phyloP scores from a whole-genome alignment of 441 rosid species.

The Rhodomyrtus psidioides region DNA sequence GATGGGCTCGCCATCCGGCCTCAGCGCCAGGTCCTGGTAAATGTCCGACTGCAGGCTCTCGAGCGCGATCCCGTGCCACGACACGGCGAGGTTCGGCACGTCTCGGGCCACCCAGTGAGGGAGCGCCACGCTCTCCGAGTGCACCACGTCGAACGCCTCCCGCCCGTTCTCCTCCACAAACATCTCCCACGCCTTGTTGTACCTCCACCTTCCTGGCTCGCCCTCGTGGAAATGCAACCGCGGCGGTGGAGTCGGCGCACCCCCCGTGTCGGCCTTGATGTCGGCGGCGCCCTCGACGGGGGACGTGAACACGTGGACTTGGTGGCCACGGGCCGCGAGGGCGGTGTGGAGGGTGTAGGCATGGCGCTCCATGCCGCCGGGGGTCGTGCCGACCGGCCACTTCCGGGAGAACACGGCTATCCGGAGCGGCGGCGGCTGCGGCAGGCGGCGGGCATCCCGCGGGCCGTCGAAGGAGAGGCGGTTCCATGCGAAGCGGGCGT shows the following conservation, averaged over 20 bases:
- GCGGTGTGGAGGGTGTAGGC: slow-evolving; percentile 75
- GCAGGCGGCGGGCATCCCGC: slow-evolving; percentile 3
- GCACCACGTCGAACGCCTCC: slow-evolving; percentile 62
- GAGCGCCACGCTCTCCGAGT: slow-evolving; percentile 86
- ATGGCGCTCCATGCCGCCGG: slow-evolving; percentile 96
- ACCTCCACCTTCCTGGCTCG: slow-evolving; percentile 63
- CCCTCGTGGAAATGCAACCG: slow-evolving; percentile 67
- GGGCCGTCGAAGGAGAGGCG: slow-evolving; percentile 32
- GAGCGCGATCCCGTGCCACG: slow-evolving; percentile 93
- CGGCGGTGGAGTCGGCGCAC: slow-evolving; percentile 10
- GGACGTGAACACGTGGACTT: slow-evolving; percentile 76
- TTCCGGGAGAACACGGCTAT: slow-evolving; percentile 87
- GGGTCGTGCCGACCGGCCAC: slow-evolving; percentile 73
- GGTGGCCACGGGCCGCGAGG: slow-evolving; percentile 72
- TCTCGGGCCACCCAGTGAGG: slow-evolving; percentile 68
- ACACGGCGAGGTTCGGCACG: slow-evolving; percentile 58
- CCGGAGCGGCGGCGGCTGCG: slow-evolving; percentile 21
- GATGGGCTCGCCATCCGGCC: slow-evolving; percentile 43
- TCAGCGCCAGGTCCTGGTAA: slow-evolving; percentile 68
- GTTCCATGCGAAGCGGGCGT: slow-evolving; percentile 64
- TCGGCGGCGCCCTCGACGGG: slow-evolving; percentile 20
- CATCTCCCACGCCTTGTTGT: slow-evolving; percentile 78
- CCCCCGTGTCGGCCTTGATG: neutral
- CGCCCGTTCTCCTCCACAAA: slow-evolving; percentile 50
- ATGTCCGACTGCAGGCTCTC: slow-evolving; percentile 78